These are phyloP conservation scores for Alternaria ethzedia DNA, from an alignment of 2,329 filamentous ascomycete genomes.

Conservation along the genomic window DNA sequence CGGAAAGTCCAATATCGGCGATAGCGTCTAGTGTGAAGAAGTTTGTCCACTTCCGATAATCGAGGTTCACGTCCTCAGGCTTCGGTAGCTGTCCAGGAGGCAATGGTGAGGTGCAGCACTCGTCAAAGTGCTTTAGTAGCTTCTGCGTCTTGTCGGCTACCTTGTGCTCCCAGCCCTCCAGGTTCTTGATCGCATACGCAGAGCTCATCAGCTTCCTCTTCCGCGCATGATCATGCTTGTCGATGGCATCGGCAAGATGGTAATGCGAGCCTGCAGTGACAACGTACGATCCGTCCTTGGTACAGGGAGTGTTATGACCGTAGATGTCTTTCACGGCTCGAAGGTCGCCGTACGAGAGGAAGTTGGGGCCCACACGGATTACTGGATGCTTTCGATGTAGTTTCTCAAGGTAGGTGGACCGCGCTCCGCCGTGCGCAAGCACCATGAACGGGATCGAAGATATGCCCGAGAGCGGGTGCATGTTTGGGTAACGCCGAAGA, in stretches of 20 bases:
- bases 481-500: slow-evolving; percentile 58
- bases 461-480: slow-evolving; percentile 55
- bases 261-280: slow-evolving; percentile 57
- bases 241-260: slow-evolving; percentile 60
- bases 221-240: slow-evolving; percentile 59
- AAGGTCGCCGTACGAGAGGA: slow-evolving; percentile 40
- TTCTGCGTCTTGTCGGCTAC: slow-evolving; percentile 59
- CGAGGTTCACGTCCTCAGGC: slow-evolving; percentile 54
- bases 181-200: slow-evolving; percentile 2
- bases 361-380: slow-evolving; percentile 40
- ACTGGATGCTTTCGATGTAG: slow-evolving; percentile 58
- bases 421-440: slow-evolving; percentile 52
- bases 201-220: slow-evolving; percentile 54
- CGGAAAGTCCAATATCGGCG: slow-evolving; percentile 61
- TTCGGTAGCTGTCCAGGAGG: slow-evolving; percentile 26
- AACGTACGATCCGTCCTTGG: slow-evolving; percentile 58
- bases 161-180: slow-evolving; percentile 56
- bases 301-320: slow-evolving; percentile 58
- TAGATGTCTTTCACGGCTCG: slow-evolving; percentile 58
- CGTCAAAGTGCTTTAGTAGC: slow-evolving; percentile 55
- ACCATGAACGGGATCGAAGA: slow-evolving; percentile 57
- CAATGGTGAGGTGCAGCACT: slow-evolving; percentile 49
- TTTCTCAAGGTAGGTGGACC: slow-evolving; percentile 52
- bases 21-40: slow-evolving; percentile 65
- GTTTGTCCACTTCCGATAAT: slow-evolving; percentile 61